Base-by-base conservation (phyloP, 2,329 filamentous ascomycete genomes). In the Apiospora rasikravindrae region DNA sequence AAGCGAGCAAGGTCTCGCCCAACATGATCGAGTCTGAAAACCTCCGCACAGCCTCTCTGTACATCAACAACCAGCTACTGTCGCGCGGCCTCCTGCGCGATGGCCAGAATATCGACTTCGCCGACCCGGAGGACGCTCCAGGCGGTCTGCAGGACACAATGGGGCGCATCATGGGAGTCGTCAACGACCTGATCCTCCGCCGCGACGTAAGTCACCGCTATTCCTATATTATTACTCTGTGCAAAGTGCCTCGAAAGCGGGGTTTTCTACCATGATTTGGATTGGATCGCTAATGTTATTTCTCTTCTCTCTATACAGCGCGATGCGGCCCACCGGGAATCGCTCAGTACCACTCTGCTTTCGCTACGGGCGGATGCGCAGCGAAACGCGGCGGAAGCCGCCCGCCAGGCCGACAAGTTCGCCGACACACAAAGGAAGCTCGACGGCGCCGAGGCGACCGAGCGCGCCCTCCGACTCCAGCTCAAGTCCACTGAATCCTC, bases 161-260 rank as follows among this genome's bases (percentile, higher is more conserved):
- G 91, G 92, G 93, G 26, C 90, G 91, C 76, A 92, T 98, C 77
- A 98, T 99, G 84, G 93, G 96, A 80, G 88, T 99, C 33, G 91
- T 99, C 68, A 98, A 99, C 82, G 96, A 99, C 80, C 84, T 99
- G 77, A 94, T 99, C 73, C 82, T 98, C 73, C 90, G 95, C 76
- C 90, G 95, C 86, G 96, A 99, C 81, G 94, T 97, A 86, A 77
- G 91, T 69, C 24, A 49, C n/a, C 40, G 1, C 40, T 10, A 11
- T 37, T 37, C 5, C 45, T 7, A n/a, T n/a, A n/a, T n/a, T n/a
- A 33, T 37, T 61, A 8, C 29, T 22, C 53, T 4, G 29, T 37
- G 53, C 53, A 61, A 37, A 37, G 5, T 26, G 51, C 37, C 53
- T 14, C 19, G 40, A 33, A 10, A 61, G 53, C 4, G 53, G 53